Evolutionary conservation across 23 red algal species (phyloP).

Genomic region (Gracilaria domingensis): DNA sequence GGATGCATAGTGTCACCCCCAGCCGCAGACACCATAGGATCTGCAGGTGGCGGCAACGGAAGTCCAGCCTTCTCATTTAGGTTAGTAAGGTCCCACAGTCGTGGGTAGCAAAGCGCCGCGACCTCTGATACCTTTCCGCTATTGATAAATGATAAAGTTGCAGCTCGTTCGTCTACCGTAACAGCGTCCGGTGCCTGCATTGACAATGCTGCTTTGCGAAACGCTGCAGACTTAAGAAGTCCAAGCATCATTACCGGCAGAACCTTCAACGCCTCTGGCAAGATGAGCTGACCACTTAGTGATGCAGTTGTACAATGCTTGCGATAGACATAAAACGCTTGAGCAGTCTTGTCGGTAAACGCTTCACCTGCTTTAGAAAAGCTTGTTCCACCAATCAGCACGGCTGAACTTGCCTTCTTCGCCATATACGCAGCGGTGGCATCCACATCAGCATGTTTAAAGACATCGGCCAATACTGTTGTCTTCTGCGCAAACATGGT

Average conservation of each 20-base stretch:
- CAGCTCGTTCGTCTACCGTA: constrained; percentile 73
- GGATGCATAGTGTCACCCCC: background rate
- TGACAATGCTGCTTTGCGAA: constrained; percentile 68
- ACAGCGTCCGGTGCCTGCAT: constrained; percentile 69
- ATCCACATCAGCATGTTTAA: constrained; percentile 88
- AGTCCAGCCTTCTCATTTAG: constrained; percentile 72
- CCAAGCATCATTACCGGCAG: constrained; percentile 89
- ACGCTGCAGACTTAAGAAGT: constrained; percentile 88
- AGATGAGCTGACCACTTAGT: constrained; percentile 84
- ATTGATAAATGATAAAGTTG: constrained; percentile 57
- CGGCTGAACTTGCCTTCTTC: constrained; percentile 73
- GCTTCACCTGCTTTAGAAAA: constrained; percentile 84
- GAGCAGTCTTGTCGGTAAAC: constrained; percentile 76
- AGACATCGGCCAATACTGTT: constrained; percentile 78
- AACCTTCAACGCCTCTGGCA: constrained; percentile 94
- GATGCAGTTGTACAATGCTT: constrained; percentile 89
- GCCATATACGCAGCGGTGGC: constrained; percentile 68
- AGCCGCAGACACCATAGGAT: constrained; percentile 21
- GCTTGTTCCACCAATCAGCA: constrained; percentile 72
- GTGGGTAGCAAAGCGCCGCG: constrained; percentile 76
- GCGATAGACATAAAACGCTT: constrained; percentile 87
- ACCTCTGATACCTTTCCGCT: constrained; percentile 44
- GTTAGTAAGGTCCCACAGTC: constrained; percentile 78
- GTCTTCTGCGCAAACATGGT: constrained; percentile 85
- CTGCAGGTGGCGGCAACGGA: constrained; percentile 54